These are phyloP conservation scores for Delitschia confertaspora DNA, from an alignment of 495 filamentous ascomycete genomes.

Conservation along the genomic window DNA sequence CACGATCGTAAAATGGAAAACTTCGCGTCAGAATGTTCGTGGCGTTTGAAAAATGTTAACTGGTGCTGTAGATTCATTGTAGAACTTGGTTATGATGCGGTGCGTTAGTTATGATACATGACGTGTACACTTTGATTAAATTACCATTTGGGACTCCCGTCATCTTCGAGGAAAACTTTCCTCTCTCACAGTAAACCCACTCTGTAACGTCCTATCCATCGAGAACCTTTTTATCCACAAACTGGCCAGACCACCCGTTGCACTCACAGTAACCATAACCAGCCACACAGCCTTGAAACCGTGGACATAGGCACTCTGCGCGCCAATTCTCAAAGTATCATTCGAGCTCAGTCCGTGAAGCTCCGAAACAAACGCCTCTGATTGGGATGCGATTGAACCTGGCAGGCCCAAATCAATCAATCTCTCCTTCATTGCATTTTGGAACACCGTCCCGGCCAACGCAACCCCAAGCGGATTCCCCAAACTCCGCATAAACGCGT, in stretches of 20 bases:
- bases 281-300: constrained; percentile 7
- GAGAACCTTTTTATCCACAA: constrained; percentile 8
- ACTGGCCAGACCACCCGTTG: background rate
- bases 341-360: background rate
- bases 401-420: constrained; percentile 1
- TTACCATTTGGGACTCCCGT: too few relatives aligned
- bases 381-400: constrained; percentile 6
- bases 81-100: too few relatives aligned
- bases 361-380: constrained; percentile 7
- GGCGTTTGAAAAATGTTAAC: too few relatives aligned
- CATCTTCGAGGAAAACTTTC: too few relatives aligned
- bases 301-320: constrained; percentile 2
- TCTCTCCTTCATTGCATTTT: constrained; percentile 8
- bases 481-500: constrained; percentile 11
- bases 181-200: constrained; percentile 1
- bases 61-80: too few relatives aligned
- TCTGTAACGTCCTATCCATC: constrained; percentile 7
- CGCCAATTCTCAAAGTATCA: constrained; percentile 3
- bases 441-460: constrained; percentile 7
- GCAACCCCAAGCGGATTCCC: constrained; percentile 10
- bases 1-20: too few relatives aligned
- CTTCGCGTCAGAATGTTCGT: too few relatives aligned
- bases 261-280: background rate
- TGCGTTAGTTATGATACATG: too few relatives aligned
- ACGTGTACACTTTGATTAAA: too few relatives aligned